Evolutionary conservation across 2,329 filamentous ascomycete genomes (phyloP).

Genomic region (Coniochaeta sp.): DNA sequence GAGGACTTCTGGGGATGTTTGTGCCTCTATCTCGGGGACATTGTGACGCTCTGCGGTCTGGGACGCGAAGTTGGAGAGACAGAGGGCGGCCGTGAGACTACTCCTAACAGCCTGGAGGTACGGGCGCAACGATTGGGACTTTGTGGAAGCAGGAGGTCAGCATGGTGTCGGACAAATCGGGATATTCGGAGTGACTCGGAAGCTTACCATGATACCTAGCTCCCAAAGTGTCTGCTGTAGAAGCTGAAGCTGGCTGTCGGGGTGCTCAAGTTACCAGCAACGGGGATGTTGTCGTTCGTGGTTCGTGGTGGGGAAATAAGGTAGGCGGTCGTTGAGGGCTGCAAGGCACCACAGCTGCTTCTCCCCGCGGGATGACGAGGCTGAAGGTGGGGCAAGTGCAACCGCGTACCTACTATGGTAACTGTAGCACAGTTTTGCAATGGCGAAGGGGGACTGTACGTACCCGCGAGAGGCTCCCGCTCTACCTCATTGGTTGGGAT

Average conservation of each 20-base stretch:
- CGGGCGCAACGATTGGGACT: slow-evolving; percentile 95
- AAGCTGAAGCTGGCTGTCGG: neutral
- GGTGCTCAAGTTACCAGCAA: neutral
- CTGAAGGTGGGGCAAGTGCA: neutral
- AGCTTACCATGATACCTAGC: neutral
- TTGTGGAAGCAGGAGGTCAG: slow-evolving; percentile 20
- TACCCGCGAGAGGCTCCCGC: neutral
- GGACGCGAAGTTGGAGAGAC: slow-evolving; percentile 93
- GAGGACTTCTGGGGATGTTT: slow-evolving; percentile 86
- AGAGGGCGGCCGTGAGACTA: slow-evolving; percentile 87
- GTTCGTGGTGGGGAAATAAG: neutral
- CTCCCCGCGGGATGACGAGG: neutral
- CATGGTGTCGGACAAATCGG: neutral
- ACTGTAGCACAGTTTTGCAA: neutral
- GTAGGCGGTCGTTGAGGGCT: neutral
- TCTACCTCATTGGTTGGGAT: neutral
- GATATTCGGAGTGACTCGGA: neutral
- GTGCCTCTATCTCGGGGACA: slow-evolving; percentile 93
- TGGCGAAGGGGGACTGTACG: neutral
- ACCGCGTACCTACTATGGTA: no score
- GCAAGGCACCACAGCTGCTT: neutral
- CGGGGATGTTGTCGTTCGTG: neutral
- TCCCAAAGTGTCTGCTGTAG: neutral
- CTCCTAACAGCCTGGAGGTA: slow-evolving; percentile 95
- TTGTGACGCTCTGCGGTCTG: slow-evolving; percentile 96